Conservation (phyloP, 1,284 basidiomycete genomes). For the Ustilago xerochloae region DNA sequence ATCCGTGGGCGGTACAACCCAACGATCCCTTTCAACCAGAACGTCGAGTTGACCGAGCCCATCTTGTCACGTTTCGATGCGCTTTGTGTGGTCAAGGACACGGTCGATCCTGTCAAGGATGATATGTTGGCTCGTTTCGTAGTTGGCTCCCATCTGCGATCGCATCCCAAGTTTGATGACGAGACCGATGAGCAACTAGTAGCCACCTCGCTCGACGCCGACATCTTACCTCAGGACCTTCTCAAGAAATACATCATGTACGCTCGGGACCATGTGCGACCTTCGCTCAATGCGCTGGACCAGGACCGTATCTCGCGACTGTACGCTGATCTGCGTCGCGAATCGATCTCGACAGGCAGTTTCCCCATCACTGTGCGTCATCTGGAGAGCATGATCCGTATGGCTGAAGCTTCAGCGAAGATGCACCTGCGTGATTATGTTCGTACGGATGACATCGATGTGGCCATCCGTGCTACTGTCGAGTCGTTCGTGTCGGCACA, state of each 20-base stretch:
- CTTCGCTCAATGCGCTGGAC: conserved; percentile 93
- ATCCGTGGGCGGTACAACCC: conserved; percentile 75
- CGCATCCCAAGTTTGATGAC: conserved; percentile 90
- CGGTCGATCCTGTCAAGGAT: conserved; percentile 94
- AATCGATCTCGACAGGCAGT: conserved; percentile 94
- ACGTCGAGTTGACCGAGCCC: conserved; percentile 97
- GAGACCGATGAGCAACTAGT: conserved; percentile 87
- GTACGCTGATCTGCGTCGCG: conserved; percentile 94
- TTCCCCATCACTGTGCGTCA: conserved; percentile 98
- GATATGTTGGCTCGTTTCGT: conserved; percentile 97
- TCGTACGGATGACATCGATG: conserved; percentile 92
- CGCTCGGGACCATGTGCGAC: conserved; percentile 88
- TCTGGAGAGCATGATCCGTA: conserved; percentile 98
- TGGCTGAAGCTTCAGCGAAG: conserved; percentile 98
- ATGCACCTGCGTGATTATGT: conserved; percentile 98
- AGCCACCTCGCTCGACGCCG: conserved; percentile 84
- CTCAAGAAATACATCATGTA: conserved; percentile 99
- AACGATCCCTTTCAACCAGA: conserved; percentile 84
- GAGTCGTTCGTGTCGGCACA: conserved; percentile 95
- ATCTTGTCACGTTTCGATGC: conserved; percentile 99
- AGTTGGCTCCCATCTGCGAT: conserved; percentile 91
- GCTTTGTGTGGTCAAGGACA: conserved; percentile 96
- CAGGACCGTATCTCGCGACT: conserved; percentile 94
- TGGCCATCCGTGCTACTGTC: conserved; percentile 94
- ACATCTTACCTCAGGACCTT: conserved; percentile 95